Conservation (phyloP, 2,329 filamentous ascomycete genomes). For the Neopestalotiopsis rosae region DNA sequence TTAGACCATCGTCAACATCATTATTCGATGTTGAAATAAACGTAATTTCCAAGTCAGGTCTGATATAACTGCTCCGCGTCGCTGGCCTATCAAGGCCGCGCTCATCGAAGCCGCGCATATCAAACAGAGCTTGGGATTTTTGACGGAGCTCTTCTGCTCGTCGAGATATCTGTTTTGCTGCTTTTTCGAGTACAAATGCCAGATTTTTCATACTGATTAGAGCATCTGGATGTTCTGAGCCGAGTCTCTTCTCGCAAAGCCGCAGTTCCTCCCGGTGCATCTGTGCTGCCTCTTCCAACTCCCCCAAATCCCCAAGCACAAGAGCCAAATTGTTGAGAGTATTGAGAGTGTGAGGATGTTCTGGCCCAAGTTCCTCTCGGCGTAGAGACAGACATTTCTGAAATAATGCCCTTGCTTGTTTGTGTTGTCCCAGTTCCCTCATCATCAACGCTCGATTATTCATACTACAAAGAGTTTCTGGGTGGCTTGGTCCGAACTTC, state of each 20-base stretch:
- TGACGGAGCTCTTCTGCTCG: too few species aligned
- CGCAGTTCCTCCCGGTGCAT: not conserved
- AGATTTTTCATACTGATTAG: not conserved
- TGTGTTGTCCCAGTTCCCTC: not conserved
- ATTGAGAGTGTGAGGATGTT: conserved; percentile 1
- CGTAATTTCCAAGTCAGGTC: too few species aligned
- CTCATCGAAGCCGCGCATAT: too few species aligned
- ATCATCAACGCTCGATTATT: not conserved
- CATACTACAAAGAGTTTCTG: not conserved
- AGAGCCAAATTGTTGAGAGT: not conserved
- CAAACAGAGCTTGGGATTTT: not conserved
- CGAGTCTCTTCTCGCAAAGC: not conserved
- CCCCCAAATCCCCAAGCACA: not conserved
- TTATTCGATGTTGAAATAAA: too few species aligned
- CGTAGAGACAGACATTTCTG: not conserved
- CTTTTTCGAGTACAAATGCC: not conserved
- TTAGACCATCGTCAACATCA: too few species aligned
- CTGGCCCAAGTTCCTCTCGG: not conserved
- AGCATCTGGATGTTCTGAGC: not conserved
- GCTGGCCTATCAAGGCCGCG: too few species aligned
- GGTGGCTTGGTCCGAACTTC: not conserved
- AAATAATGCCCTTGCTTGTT: not conserved
- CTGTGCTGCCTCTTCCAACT: not conserved
- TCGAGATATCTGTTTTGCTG: too few species aligned
- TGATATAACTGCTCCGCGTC: too few species aligned